A percentile compares a stretch with the other conserved stretches of the same genome.
phyloP scores from a whole-genome alignment of 495 filamentous ascomycete species.

The Staphylotrichum tortipilum region DNA sequence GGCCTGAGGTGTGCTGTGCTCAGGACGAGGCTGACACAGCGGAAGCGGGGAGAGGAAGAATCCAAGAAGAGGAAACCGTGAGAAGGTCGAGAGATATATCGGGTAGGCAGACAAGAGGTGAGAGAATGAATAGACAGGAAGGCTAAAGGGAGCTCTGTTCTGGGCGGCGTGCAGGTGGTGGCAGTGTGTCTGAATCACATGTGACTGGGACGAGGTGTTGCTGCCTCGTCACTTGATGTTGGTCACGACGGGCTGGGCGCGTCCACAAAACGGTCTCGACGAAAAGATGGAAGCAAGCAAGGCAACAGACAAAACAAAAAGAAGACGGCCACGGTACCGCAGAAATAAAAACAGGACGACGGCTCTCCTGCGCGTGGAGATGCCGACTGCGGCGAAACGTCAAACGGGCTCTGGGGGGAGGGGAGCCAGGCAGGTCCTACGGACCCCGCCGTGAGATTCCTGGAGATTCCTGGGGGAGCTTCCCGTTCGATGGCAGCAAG shows the following conservation, averaged over 20 bases:
- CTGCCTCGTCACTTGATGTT: not conserved
- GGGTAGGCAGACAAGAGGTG: too few relatives aligned
- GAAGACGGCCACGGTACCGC: too few relatives aligned
- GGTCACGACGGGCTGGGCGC: not conserved
- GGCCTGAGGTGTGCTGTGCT: too few relatives aligned
- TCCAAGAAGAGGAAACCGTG: not conserved
- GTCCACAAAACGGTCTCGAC: not conserved
- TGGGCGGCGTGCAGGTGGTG: too few relatives aligned
- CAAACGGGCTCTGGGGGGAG: not conserved
- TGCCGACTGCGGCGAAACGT: not conserved
- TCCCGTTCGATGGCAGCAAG: too few relatives aligned
- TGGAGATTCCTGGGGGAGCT: too few relatives aligned
- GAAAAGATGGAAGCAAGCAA: too few relatives aligned
- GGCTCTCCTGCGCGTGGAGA: not conserved
- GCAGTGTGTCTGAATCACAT: slow-evolving; percentile 9
- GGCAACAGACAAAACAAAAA: too few relatives aligned
- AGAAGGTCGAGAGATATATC: not conserved
- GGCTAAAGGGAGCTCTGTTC: too few relatives aligned
- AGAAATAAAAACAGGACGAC: not conserved
- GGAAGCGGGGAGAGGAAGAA: not conserved
- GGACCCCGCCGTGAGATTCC: not conserved
- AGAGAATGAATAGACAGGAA: too few relatives aligned
- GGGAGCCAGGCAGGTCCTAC: not conserved
- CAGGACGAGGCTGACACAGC: not conserved
- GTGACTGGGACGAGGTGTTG: not conserved